phyloP scores from a whole-genome alignment of 352 stramenopile species.

The Chrysophaeum taylorii region DNA sequence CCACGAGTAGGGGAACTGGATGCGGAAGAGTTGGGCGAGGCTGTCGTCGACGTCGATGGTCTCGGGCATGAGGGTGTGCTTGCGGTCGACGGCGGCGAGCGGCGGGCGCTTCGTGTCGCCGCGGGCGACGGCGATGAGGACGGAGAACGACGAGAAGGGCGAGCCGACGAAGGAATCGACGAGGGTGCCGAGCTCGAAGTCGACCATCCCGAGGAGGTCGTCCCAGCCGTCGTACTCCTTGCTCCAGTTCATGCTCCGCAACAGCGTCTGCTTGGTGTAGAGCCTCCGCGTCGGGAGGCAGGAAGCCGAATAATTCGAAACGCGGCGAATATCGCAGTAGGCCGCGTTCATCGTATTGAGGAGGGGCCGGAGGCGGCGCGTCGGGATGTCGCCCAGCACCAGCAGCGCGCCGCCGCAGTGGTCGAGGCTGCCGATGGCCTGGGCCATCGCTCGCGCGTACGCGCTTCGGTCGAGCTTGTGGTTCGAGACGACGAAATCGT shows the following conservation, averaged over 20 bases:
- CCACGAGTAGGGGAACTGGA: constrained; percentile 1
- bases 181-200: background rate
- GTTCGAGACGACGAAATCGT: background rate
- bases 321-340: too few species aligned
- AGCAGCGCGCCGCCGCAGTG: too few species aligned
- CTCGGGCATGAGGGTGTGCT: background rate
- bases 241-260: too few species aligned
- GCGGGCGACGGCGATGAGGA: background rate
- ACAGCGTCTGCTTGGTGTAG: background rate
- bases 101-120: background rate
- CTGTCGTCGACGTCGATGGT: background rate
- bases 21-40: background rate
- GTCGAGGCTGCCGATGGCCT: background rate
- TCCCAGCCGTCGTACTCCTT: background rate
- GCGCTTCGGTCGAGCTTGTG: background rate
- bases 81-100: background rate
- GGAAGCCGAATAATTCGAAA: too few species aligned
- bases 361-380: too few species aligned
- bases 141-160: constrained; percentile 3
- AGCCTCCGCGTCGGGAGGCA: too few species aligned
- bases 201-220: constrained; percentile 3
- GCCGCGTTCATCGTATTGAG: too few species aligned
- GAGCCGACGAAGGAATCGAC: background rate
- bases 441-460: background rate
- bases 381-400: too few species aligned